Base-by-base conservation (phyloP, 176 grass and related monocot genomes). In the Miscanthus lutarioriparius region DNA sequence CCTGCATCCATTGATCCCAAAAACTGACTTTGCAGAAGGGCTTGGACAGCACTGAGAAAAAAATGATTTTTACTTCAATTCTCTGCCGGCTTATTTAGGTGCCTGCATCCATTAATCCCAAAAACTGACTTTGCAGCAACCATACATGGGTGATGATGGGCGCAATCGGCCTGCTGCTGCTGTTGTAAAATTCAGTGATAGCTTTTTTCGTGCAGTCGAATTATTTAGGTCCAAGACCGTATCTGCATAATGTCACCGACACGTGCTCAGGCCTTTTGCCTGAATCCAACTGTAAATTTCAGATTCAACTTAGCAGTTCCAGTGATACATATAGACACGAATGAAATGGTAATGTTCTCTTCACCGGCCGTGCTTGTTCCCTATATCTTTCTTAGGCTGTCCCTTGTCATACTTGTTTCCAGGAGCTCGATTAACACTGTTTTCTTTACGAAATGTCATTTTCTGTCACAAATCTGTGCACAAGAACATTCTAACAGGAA, bases 221-320 rank as follows among this genome's bases (percentile, higher is more conserved):
- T 83, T 80, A 28, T 72, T 78, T 59, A 61, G 19, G 58, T 38
- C 33, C 15, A 47, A 72, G 39, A 32, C 35, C 4, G 19, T 27
- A 64, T 26, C 39, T 39, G 36, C 28, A 19, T 83, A 48, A 36
- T 80, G 51, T 17, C 30, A 75, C 54, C 54, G 41, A 77, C 40
- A 48, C n/a, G 8, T 70, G 23, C 41, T 62, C 22, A 51, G 63
- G 23, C 48, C 63, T 79, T 75, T 14, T 67, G 67, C 39, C 62
- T 80, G 75, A 80, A 78, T 82, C 43, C 83, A 86, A 82, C 19
- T 86, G 83, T 90, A 86, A 71, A 90, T 82, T 77, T 78, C 53
- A 40, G 75, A 39, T 90, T 80, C 74, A 84, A 87, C n/a, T 17
- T 38, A 83, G 25, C 20, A 27, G 35, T 33, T 70, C 8, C 0